These are phyloP conservation scores for Globisporangium nunn DNA, from an alignment of 352 stramenopile genomes.

Conservation along the genomic window DNA sequence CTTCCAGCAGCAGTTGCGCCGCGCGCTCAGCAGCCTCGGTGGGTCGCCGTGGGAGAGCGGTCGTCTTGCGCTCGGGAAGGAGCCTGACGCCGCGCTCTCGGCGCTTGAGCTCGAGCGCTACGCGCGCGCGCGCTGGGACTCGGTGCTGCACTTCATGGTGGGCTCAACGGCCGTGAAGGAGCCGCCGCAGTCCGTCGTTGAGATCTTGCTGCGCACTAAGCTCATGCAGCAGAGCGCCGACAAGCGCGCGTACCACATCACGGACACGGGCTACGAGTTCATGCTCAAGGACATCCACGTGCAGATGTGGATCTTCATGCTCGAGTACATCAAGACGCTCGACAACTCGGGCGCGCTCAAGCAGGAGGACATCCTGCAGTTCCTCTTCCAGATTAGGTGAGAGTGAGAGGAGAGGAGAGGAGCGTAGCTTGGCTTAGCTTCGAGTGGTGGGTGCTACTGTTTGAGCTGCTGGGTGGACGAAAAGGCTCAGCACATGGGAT, in stretches of 20 bases:
- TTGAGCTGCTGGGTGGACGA: not conserved
- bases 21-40: constrained; percentile 59
- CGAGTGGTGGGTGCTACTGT: not conserved
- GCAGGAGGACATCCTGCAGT: constrained; percentile 85
- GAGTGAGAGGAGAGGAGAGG: no score
- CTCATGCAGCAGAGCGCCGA: constrained; percentile 60
- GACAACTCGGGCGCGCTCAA: constrained; percentile 63
- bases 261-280: constrained; percentile 87
- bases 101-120: constrained; percentile 50
- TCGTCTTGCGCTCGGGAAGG: constrained; percentile 30
- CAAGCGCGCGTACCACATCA: constrained; percentile 72
- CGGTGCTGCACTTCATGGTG: constrained; percentile 74
- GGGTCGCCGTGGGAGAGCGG: constrained; percentile 71
- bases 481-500: constrained; percentile 9
- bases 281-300: constrained; percentile 90
- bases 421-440: no score
- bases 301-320: constrained; percentile 90
- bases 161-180: constrained; percentile 61
- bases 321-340: constrained; percentile 85
- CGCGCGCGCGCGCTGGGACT: constrained; percentile 53
- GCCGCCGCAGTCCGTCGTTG: constrained; percentile 52
- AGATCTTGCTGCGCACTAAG: constrained; percentile 67
- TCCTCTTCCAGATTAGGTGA: constrained; percentile 84
- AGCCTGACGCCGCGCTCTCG: constrained; percentile 38
- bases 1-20: constrained; percentile 63